Conservation (phyloP, 495 filamentous ascomycete species). For the Xylaria venustula region DNA sequence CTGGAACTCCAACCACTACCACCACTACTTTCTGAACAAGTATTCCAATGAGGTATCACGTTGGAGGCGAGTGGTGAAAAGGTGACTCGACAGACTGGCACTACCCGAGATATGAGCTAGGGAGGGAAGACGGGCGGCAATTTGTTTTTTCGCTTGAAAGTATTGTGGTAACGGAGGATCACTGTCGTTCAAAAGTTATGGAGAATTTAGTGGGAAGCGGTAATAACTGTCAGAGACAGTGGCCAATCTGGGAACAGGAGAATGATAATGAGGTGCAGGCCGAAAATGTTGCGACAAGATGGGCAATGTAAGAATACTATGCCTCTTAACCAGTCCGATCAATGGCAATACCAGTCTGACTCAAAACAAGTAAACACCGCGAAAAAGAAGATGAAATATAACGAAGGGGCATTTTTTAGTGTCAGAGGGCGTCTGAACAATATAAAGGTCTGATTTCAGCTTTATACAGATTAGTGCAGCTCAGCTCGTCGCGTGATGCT, state of each 20-base stretch:
- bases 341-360: background rate
- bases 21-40: constrained; percentile 17
- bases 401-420: too few relatives aligned
- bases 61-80: constrained; percentile 3
- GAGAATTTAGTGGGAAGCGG: background rate
- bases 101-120: background rate
- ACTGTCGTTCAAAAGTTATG: background rate
- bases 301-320: background rate
- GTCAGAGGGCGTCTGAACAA: too few relatives aligned
- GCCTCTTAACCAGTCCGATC: background rate
- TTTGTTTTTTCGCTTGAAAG: background rate
- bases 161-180: background rate
- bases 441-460: too few relatives aligned
- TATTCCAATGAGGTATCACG: background rate
- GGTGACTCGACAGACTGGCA: background rate
- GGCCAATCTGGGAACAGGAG: background rate
- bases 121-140: background rate
- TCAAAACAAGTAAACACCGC: background rate
- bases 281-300: background rate
- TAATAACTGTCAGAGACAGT: background rate
- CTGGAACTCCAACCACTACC: constrained; percentile 24
- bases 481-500: too few relatives aligned
- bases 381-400: too few relatives aligned
- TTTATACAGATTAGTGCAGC: too few relatives aligned
- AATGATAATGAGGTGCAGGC: background rate